Evolutionary conservation across 73 alveolate species (phyloP), one percentile per base, ranked within the genome.

Genomic region (Paramecium bursaria): DNA sequence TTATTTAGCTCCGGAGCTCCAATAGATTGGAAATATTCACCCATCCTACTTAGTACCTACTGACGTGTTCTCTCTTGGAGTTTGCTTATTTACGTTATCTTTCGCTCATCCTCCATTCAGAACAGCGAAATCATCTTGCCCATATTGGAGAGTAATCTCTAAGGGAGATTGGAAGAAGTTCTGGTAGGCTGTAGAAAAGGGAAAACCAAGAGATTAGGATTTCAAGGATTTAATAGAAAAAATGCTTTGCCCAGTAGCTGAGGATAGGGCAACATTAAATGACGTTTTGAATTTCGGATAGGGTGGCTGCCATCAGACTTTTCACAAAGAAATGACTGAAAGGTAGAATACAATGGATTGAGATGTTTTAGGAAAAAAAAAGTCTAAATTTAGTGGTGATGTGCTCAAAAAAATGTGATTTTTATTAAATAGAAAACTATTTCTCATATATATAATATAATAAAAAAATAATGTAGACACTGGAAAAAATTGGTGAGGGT

Each of bases 211-310:
- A 19, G 29, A 75, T 27, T 23, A 91, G 15, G 92, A 74, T 13
- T 91, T 91, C 88, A 85, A 86, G 79, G 53, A 89, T 29, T 46
- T 89, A 55, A 74, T 89, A 44, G 74, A 87, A 30, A 30, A 39
- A 19, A 89, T 89, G 95, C 82, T 89, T 7, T 82, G 74, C 30
- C 50, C 47, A 21, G 30, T 27, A 17, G 74, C 25, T 15, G 74
- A 53, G 30, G 74, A 53, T 1, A 53, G 74, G n/a, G n/a, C n/a
- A n/a, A n/a, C n/a, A n/a, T n/a, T n/a, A n/a, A n/a, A n/a, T n/a
- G n/a, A n/a, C n/a, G n/a, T n/a, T n/a, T n/a, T n/a, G n/a, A n/a
- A n/a, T n/a, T n/a, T n/a, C n/a, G n/a, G n/a, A n/a, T n/a, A n/a
- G n/a, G n/a, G n/a, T n/a, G n/a, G n/a, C n/a, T n/a, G n/a, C n/a